phyloP scores from a whole-genome alignment of 805 yeast species.

The Cyberlindnera maritima region DNA sequence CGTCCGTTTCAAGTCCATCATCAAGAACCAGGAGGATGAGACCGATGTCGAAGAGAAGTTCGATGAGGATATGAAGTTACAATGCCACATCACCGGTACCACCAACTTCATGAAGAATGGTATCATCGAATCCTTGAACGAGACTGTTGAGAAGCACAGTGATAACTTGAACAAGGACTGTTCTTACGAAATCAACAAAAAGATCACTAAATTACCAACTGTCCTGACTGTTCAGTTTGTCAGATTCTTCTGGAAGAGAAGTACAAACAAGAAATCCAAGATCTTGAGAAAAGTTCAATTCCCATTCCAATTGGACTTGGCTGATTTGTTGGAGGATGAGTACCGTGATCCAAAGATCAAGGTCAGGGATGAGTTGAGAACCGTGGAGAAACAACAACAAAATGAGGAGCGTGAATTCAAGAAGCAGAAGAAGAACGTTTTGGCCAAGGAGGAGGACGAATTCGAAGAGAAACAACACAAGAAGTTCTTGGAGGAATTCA shows the following conservation, averaged over 20 bases:
- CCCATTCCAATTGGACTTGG: conserved; percentile 88
- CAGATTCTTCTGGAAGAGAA: conserved; percentile 94
- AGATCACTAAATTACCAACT: conserved; percentile 79
- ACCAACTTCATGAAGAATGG: conserved; percentile 92
- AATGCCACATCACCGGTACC: conserved; percentile 82
- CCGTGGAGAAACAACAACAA: conserved; percentile 67
- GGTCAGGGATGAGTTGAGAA: conserved; percentile 73
- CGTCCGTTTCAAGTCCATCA: conserved; percentile 58
- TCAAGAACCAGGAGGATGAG: conserved; percentile 57
- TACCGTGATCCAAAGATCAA: conserved; percentile 64
- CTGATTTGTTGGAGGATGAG: conserved; percentile 81
- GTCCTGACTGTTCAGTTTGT: conserved; percentile 88
- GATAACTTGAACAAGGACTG: conserved; percentile 69
- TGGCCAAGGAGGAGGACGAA: conserved; percentile 52
- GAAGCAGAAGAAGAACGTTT: conserved; percentile 45
- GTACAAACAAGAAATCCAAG: conserved; percentile 85
- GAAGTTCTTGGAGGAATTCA: conserved; percentile 48
- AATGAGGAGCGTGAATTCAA: conserved; percentile 72
- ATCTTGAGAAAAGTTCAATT: conserved; percentile 91
- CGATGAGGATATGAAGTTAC: conserved; percentile 67
- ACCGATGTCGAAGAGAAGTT: conserved; percentile 47
- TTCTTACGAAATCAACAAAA: conserved; percentile 54
- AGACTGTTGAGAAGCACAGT: conserved; percentile 73
- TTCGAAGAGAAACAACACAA: conserved; percentile 43
- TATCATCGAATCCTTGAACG: conserved; percentile 67